Base-by-base conservation (phyloP, 768 basidiomycete species). In the Piloderma croceum region DNA sequence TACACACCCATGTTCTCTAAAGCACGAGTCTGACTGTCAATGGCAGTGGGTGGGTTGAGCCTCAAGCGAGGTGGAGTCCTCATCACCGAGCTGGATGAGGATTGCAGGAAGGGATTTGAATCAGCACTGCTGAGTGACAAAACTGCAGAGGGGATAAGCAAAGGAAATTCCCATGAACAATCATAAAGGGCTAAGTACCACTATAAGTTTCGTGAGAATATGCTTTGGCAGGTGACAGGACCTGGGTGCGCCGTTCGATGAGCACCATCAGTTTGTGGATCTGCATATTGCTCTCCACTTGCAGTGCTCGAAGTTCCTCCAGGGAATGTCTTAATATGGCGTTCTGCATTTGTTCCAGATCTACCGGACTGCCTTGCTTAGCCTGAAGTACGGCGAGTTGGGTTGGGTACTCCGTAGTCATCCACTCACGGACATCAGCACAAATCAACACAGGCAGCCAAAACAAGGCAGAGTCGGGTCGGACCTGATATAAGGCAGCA, bases 361-460 rank as follows among this genome's bases (percentile, higher is more conserved):
- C 49, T 5, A 56, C 23, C 7, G 51, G 38, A 25, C 34, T 50
- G 3, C 54, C 55, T 19, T 33, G 47, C 6, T 39, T 42, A 2
- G 51, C 50, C 11, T 48, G 40, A 6, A 57, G 39, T 2, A 57
- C 23, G 2, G 52, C 29, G 3, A 61, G 56, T 24, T 54, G 47
- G 4, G 37, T 21, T 5, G 36, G 51, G 41, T 52, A 63, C 0
- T 35, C 44, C 6, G 31, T 41, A 31, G 34, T 45, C 58, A 59
- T 60, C 56, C 56, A 61, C 24, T 52, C 48, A 7, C 38, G 39
- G 10, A 62, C 53, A 31, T 59, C 55, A 0, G n/a, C n/a, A 38
- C 58, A 34, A 1, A 38, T 35, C 13, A 61, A 41, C 1, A 56
- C 61, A 2, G 58, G 59, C 1, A 63, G 53, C 13, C 44, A 41